Base-by-base conservation (phyloP, 2,329 filamentous ascomycete species). In the Exophiala oligosperma region DNA sequence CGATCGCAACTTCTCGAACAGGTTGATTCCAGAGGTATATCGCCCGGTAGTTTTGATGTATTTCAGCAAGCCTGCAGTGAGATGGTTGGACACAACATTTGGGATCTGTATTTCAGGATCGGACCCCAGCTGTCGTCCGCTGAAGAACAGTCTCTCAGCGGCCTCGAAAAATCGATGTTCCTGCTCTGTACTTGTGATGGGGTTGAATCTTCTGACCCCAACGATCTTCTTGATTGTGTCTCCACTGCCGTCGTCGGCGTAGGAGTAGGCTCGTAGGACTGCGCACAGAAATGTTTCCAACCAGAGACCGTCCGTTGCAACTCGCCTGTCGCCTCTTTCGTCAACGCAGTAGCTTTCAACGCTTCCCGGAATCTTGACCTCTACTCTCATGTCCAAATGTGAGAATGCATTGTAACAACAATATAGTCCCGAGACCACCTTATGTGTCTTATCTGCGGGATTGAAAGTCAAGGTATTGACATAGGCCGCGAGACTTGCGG, bases 361-460 rank as follows among this genome's bases (percentile, higher is more conserved):
- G 8, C 90, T 94, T 60, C 94, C 94, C 17, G 94, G 94, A 64
- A 99, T 97, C 64, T 92, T 93, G 59, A 99, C 93, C 71, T 97
- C 92, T 11, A 99, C 93, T 61, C 94, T 91, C 94, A 99, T 99
- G 71, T 99, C 94, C 53, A 97, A 83, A 64, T 95, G 86, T 4
- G 94, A 97, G 75, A 99, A 97, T 65, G 94, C 94, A 90, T 99
- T 99, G 82, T 99, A 99, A 77, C 94, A 99, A 77, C 94, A 97
- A 77, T 97, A 97, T 40, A 96, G 81, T 4, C 94, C 94, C 64
- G 95, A 94, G 7, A 92, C 89, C 57, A 97, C 94, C 78, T 97
- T 97, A 71, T 90, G 85, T 60, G 88, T 81, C 71, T 90, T 91
- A 65, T 93, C 90, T 64, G 88, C 86, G 54, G 93, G 90, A 64